These are phyloP conservation scores for Symbiodinium pilosum DNA, from an alignment of 73 alveolate species.

Conservation along the genomic window DNA sequence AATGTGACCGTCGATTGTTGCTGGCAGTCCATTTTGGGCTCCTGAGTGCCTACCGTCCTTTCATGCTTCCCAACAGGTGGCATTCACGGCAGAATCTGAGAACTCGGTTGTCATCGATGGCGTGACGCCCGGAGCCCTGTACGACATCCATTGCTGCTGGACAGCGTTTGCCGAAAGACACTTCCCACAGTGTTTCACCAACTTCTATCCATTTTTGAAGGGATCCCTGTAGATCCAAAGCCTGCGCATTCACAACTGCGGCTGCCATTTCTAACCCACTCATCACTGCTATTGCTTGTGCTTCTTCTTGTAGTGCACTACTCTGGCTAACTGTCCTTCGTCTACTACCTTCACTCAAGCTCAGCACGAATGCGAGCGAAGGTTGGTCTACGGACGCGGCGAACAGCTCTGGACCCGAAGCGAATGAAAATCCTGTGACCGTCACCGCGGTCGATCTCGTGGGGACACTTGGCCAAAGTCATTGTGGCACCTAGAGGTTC, in stretches of 20 bases:
- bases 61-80: constrained; percentile 26
- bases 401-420: constrained; percentile 44
- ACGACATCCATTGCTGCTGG: constrained; percentile 49
- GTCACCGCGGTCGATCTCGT: constrained; percentile 32
- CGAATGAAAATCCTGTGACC: neutral
- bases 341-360: no score
- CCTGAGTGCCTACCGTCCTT: neutral
- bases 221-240: no score
- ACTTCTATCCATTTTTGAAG: no score
- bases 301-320: no score
- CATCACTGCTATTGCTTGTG: no score
- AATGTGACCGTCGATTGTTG: neutral
- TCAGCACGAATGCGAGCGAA: neutral
- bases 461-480: neutral
- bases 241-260: no score
- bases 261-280: no score
- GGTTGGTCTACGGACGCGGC: constrained; percentile 68
- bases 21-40: neutral
- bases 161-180: neutral
- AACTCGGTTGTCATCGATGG: constrained; percentile 42
- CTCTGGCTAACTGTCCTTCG: no score
- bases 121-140: constrained; percentile 65
- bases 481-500: no score
- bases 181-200: no score
- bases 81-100: constrained; percentile 71